phyloP scores from a whole-genome alignment of 2,329 filamentous ascomycete species.

The Fusarium cicatricum region DNA sequence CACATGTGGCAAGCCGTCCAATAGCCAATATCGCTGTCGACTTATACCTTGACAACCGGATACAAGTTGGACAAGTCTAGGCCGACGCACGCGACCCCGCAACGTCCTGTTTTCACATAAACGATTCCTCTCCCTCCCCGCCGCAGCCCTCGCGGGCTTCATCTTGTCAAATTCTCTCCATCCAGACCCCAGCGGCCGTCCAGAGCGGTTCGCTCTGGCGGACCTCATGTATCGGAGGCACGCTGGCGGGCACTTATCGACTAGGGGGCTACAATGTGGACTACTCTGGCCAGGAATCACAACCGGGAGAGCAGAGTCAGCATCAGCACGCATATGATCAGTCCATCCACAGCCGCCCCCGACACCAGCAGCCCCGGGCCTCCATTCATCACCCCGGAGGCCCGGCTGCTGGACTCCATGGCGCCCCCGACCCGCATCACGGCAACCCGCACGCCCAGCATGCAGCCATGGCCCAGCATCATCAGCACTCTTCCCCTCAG shows the following conservation, averaged over 20 bases:
- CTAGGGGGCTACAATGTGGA: slow-evolving; percentile 78
- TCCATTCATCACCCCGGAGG: slow-evolving; percentile 58
- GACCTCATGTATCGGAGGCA: slow-evolving; percentile 76
- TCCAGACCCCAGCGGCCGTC: slow-evolving; percentile 72
- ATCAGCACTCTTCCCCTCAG: slow-evolving; percentile 59
- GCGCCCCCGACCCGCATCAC: slow-evolving; percentile 52
- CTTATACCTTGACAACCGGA: slow-evolving; percentile 38
- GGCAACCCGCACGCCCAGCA: slow-evolving; percentile 45
- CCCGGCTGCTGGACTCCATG: slow-evolving; percentile 55
- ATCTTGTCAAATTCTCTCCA: slow-evolving; percentile 64
- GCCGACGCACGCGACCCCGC: slow-evolving; percentile 39
- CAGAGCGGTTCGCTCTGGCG: slow-evolving; percentile 80
- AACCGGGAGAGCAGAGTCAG: slow-evolving; percentile 71
- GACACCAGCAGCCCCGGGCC: slow-evolving; percentile 53
- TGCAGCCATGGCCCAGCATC: slow-evolving; percentile 53
- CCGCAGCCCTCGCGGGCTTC: slow-evolving; percentile 64
- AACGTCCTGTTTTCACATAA: slow-evolving; percentile 38
- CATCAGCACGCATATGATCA: slow-evolving; percentile 69
- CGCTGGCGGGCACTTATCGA: slow-evolving; percentile 79
- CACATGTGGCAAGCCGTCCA: slow-evolving; percentile 40
- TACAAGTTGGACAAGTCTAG: slow-evolving; percentile 32
- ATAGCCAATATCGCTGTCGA: slow-evolving; percentile 38
- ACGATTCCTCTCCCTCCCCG: slow-evolving; percentile 42
- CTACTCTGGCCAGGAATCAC: slow-evolving; percentile 73
- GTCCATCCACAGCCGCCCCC: slow-evolving; percentile 47